Base-by-base conservation (phyloP, 108 stramenopile species). In the Pseudonitzschia pungens region DNA sequence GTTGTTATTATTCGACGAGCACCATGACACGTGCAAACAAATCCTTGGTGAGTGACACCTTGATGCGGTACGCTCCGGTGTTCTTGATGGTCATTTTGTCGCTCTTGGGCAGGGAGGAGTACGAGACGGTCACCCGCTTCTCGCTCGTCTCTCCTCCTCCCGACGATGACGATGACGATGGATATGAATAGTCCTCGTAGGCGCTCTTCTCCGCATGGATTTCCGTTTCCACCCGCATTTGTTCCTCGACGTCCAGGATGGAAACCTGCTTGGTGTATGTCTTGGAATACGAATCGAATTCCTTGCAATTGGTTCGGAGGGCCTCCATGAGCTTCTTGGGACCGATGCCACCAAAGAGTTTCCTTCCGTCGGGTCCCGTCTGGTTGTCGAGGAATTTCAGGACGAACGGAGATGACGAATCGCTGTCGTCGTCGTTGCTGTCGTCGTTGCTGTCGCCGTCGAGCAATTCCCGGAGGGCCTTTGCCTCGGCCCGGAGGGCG, bases 331-430 rank as follows among this genome's bases (percentile, higher is more conserved):
- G 74, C 55, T 79, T 80, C 63, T 90, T 90, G 18, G 83, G 73
- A 68, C 84, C 87, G 68, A 93, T 83, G 0, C 92, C 87, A 16
- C 88, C 92, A 78, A 93, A 93, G 54, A 93, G 69, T 45, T 70
- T 70, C 60, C 87, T 84, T 7, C 92, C 91, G 54, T 89, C 87
- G 12, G 91, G 89, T 33, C 91, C 91, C 0, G 85, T 83, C 71
- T 88, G 89, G 45, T 86, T 24, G 29, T 44, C 43, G 86, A 56
- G 5, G 32, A 40, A 68, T 0, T 76, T 72, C 32, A 74, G 62
- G 16, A 69, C 74, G 73, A 71, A 74, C 24, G 74, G 63, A 16
- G 76, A 69, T 63, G 36, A 52, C 36, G 55, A n/a, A 65, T n/a
- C n/a, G n/a, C n/a, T n/a, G n/a, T n/a, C n/a, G n/a, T n/a, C n/a